Base-by-base conservation (phyloP, 164 flowering plant genomes). In the Buxus sempervirens region DNA sequence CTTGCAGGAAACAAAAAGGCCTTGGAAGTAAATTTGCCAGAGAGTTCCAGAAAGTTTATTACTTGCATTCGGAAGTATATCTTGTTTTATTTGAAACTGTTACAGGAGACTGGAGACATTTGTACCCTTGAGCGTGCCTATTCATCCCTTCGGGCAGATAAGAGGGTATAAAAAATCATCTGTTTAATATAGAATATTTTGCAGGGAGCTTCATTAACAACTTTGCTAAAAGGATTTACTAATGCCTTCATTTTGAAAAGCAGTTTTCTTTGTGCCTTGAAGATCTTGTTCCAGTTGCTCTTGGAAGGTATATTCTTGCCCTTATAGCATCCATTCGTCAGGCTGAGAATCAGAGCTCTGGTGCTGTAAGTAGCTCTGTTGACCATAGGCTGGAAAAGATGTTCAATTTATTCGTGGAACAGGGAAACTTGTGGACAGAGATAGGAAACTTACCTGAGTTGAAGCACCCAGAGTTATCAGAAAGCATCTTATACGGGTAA, bases 211-310 rank as follows among this genome's bases (percentile, higher is more conserved):
- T 63, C 24, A 45, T 7, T 21, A 16, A 41, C 25, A 24, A 41
- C 21, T 58, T 54, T 15, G 22, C 38, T 26, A 4, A 58, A 51
- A 27, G 24, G 9, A 21, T 42, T 49, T 26, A 64, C 67, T 62
- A 42, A 63, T 27, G 5, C 19, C 57, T 70, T 66, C 14, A 42
- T 9, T 72, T 74, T 60, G 73, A 56, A 64, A 42, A 75, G 72
- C 90, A 95, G 98, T 95, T 95, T 71, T 87, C 96, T 10, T 84
- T 92, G 77, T 92, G 98, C 76, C 87, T 95, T 62, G 99, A 95
- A 87, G 99, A 95, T 81, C 87, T 95, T 78, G 90, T 88, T 69
- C 99, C 98, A 55, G 84, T 89, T 27, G 97, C 97, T 69, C 86
- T 92, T 73, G 98, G 96, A 63, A 87, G 96, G 78, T 85, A 84